phyloP scores from a whole-genome alignment of 148 eudicot species.

The Pouteria glomerata region DNA sequence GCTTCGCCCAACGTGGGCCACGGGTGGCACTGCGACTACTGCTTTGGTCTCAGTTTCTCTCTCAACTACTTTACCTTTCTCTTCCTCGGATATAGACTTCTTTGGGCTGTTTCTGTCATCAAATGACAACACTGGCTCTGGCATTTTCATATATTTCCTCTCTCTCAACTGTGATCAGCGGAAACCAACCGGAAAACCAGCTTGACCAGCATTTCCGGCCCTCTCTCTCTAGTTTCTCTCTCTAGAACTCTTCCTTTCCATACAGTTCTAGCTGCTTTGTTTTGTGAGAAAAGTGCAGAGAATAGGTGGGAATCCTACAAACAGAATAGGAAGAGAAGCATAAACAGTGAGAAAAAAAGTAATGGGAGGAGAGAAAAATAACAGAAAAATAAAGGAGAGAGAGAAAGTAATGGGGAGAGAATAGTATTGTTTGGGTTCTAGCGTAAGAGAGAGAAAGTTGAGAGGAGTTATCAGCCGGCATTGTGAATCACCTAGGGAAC shows the following conservation, averaged over 20 bases:
- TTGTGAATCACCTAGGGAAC: neutral
- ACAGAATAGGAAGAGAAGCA: neutral
- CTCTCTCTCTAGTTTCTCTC: neutral
- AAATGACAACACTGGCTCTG: constrained; percentile 9
- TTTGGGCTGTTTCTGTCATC: constrained; percentile 1
- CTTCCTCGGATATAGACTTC: neutral
- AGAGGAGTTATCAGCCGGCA: neutral
- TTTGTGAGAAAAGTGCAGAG: neutral
- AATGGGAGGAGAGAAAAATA: neutral
- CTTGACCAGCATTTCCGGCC: constrained; percentile 16
- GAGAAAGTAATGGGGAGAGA: neutral
- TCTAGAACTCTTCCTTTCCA: neutral
- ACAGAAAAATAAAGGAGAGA: neutral
- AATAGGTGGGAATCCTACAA: neutral
- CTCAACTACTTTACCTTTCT: constrained; percentile 2
- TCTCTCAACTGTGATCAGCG: neutral
- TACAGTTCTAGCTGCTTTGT: neutral
- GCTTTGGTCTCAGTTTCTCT: constrained; percentile 9
- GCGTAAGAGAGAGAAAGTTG: too few relatives aligned
- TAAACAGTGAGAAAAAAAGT: neutral
- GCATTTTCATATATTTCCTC: constrained; percentile 16
- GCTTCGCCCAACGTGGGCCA: constrained; percentile 18
- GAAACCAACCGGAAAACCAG: neutral
- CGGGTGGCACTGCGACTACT: constrained; percentile 6
- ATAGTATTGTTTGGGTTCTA: neutral